Conservation (phyloP, 2,329 filamentous ascomycete genomes). For the Diplodia seriata region DNA sequence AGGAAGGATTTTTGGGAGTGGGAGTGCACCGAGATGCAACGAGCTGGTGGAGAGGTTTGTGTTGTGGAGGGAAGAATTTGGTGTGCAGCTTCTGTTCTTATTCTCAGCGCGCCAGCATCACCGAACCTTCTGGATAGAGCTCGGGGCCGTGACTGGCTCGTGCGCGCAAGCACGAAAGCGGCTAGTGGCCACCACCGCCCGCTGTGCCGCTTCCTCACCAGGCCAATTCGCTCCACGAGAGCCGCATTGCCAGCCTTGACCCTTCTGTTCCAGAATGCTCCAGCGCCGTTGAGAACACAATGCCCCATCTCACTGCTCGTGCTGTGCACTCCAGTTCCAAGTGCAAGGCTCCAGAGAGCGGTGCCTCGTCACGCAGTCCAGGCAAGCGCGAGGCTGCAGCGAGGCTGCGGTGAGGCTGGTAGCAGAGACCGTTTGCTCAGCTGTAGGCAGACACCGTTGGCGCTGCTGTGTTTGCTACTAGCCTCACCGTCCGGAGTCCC, state of each 20-base stretch:
- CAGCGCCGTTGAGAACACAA: conserved; percentile 2
- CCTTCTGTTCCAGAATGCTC: conserved; percentile 26
- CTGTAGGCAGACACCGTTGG: background rate
- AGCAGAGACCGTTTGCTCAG: background rate
- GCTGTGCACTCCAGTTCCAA: background rate
- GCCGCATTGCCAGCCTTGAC: conserved; percentile 11
- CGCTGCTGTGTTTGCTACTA: background rate
- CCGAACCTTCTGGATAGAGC: conserved; percentile 34
- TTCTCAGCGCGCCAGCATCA: conserved; percentile 31
- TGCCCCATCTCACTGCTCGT: background rate
- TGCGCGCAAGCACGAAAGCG: conserved; percentile 20
- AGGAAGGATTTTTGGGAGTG: background rate
- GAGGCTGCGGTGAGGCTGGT: background rate
- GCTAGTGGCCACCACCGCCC: conserved; percentile 23
- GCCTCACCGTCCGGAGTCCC: background rate
- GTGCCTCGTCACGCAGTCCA: background rate
- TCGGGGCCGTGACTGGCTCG: conserved; percentile 15
- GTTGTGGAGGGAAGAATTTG: conserved; percentile 27
- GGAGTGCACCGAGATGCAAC: conserved; percentile 6
- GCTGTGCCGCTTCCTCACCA: conserved; percentile 23
- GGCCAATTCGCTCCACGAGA: conserved; percentile 8
- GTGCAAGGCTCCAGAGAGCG: background rate
- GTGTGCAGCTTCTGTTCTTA: conserved; percentile 31
- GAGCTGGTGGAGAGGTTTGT: conserved; percentile 3
- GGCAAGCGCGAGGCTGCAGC: conserved; percentile 8